Evolutionary conservation across 306 rosid species (phyloP).

Genomic region (Dalbergia cultrata): DNA sequence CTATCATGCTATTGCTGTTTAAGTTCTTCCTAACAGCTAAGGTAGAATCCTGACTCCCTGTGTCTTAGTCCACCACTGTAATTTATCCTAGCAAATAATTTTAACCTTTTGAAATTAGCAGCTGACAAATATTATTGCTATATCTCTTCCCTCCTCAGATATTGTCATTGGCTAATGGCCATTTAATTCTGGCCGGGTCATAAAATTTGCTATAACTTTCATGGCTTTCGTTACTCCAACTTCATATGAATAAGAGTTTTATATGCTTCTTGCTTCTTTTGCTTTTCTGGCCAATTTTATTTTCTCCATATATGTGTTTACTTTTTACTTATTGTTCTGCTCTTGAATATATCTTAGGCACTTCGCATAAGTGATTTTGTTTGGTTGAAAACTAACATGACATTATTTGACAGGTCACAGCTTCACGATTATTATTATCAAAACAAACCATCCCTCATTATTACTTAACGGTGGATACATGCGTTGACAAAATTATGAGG

Average conservation of each 20-base stretch:
- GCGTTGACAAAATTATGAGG: slow-evolving; percentile 95
- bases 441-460: slow-evolving; percentile 99
- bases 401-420: slow-evolving; percentile 79
- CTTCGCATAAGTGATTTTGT: slow-evolving; percentile 20
- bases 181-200: not conserved
- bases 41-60: not conserved
- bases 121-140: not conserved
- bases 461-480: slow-evolving; percentile 87
- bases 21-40: not conserved
- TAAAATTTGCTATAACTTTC: no score
- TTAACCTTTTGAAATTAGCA: not conserved
- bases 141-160: not conserved
- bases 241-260: no score
- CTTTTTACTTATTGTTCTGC: no score
- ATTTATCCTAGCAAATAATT: not conserved
- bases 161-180: not conserved
- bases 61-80: not conserved
- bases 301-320: no score
- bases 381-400: slow-evolving; percentile 47
- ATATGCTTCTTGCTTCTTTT: no score
- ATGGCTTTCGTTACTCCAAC: no score
- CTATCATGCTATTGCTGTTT: not conserved
- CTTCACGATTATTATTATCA: slow-evolving; percentile 88
- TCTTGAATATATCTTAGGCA: no score
- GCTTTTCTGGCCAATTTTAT: no score